Conservation (phyloP, 2,329 filamentous ascomycete genomes). For the Cercospora beticola region DNA sequence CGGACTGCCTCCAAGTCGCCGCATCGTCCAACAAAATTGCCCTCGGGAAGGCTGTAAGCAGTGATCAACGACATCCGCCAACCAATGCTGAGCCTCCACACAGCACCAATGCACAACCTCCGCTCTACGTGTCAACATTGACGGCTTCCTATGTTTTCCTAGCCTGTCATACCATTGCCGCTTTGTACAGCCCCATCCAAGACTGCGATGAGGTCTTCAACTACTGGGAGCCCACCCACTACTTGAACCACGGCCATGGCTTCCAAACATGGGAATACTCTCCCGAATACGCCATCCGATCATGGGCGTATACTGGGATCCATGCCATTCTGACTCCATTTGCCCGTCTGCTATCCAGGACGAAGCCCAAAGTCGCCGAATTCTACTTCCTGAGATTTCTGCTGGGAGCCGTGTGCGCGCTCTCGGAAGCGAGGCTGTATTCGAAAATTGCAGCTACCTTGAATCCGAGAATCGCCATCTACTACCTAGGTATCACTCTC, state of each 20-base stretch:
- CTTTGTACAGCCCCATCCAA: conserved; percentile 83
- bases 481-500: conserved; percentile 75
- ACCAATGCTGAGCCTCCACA: conserved; percentile 4
- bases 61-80: neutral
- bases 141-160: conserved; percentile 80
- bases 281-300: conserved; percentile 88
- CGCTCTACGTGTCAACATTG: conserved; percentile 56
- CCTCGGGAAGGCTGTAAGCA: conserved; percentile 20
- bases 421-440: conserved; percentile 80
- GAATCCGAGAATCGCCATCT: conserved; percentile 77
- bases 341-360: conserved; percentile 35
- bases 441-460: conserved; percentile 72
- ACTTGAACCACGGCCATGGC: conserved; percentile 86
- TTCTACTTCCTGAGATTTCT: conserved; percentile 83
- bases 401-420: conserved; percentile 73
- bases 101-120: conserved; percentile 12
- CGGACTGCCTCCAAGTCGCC: conserved; percentile 23
- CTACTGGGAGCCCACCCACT: conserved; percentile 97
- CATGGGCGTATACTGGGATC: conserved; percentile 84
- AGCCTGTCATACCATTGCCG: conserved; percentile 70
- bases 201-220: conserved; percentile 99
- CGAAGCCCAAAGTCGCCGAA: conserved; percentile 55
- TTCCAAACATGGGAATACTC: conserved; percentile 99
- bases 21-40: conserved; percentile 26
- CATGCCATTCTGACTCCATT: conserved; percentile 64